phyloP scores from a whole-genome alignment of 139 green algal species.

The Auxenochlorella pyrenoidosa region DNA sequence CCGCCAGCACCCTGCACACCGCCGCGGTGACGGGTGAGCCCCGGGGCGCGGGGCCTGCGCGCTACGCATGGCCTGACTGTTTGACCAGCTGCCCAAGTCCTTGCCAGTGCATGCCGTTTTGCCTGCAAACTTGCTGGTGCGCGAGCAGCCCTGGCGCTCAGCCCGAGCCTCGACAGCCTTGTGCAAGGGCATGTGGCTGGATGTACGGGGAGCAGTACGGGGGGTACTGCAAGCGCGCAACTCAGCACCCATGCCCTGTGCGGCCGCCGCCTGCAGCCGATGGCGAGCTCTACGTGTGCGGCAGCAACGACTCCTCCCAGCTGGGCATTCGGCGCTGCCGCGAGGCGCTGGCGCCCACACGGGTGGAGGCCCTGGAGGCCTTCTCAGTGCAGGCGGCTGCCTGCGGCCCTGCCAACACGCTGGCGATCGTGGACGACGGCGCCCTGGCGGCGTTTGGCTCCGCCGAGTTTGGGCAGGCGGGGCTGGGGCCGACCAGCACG shows the following conservation, averaged over 20 bases:
- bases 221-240: no score
- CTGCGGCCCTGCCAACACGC: slow-evolving; percentile 56
- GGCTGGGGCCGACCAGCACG: slow-evolving; percentile 35
- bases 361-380: slow-evolving; percentile 60
- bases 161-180: no score
- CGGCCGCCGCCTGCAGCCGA: slow-evolving; percentile 27
- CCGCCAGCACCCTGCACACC: slow-evolving; percentile 54
- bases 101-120: no score
- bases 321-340: slow-evolving; percentile 37
- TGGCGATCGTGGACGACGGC: slow-evolving; percentile 64
- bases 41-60: not conserved
- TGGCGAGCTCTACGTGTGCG: slow-evolving; percentile 64
- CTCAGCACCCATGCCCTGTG: no score
- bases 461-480: slow-evolving; percentile 75
- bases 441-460: slow-evolving; percentile 61
- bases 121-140: no score
- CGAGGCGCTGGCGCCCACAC: not conserved
- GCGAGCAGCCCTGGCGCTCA: no score
- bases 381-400: slow-evolving; percentile 47
- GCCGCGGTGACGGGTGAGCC: slow-evolving; percentile 54
- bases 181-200: no score
- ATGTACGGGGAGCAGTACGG: no score
- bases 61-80: slow-evolving; percentile 25
- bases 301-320: slow-evolving; percentile 65
- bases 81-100: no score